Percentiles rank a stretch among this genome's conserved stretches.
phyloP scores from a whole-genome alignment of 2,329 filamentous ascomycete species.

The Aureobasidium sp. region DNA sequence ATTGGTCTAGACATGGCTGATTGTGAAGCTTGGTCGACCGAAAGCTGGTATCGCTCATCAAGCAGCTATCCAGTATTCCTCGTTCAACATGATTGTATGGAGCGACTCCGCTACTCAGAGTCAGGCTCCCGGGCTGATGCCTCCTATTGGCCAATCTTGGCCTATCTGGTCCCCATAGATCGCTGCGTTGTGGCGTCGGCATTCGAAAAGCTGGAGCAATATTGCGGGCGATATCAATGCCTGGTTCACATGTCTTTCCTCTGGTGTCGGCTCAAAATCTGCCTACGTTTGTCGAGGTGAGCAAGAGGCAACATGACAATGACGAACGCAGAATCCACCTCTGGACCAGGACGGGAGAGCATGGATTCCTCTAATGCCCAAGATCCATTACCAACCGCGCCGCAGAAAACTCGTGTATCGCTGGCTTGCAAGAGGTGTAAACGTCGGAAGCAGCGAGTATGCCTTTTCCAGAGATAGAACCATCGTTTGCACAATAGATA shows the following conservation, averaged over 20 bases:
- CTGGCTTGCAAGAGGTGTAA: conserved; percentile 2
- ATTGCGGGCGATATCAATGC: background rate
- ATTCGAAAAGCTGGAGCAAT: background rate
- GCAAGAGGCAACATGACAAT: background rate
- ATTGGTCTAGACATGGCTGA: background rate
- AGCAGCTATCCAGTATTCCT: no score
- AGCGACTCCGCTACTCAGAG: background rate
- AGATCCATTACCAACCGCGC: background rate
- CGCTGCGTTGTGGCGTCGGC: background rate
- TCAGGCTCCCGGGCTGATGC: background rate
- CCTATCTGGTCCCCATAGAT: background rate
- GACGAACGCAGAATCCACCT: background rate
- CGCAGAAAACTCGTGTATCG: background rate
- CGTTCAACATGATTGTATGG: background rate
- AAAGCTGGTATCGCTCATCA: no score
- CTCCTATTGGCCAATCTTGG: background rate
- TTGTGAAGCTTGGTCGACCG: background rate
- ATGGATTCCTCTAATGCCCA: background rate
- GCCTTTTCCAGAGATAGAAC: background rate
- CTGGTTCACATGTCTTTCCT: background rate
- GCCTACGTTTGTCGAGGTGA: background rate
- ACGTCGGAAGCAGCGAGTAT: background rate
- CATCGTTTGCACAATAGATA: background rate
- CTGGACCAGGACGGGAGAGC: background rate
- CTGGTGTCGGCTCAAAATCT: background rate